Percentiles rank a stretch among this genome's conserved stretches.
Evolutionary conservation across 2,329 filamentous ascomycete genomes (phyloP).

Genomic region (Myrmaecium sp.): DNA sequence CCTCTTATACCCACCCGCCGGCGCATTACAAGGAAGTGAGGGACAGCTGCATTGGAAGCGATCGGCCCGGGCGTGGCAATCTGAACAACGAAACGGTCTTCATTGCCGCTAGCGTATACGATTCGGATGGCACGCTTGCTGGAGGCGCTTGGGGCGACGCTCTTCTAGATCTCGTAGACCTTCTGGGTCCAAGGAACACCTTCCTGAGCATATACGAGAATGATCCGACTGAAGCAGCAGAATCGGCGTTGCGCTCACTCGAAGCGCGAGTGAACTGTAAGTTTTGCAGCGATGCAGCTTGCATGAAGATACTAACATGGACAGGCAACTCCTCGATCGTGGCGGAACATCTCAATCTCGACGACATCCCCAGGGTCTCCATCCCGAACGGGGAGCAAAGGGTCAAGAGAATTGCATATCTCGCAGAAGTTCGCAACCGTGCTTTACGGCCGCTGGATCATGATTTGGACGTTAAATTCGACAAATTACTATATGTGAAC

Average conservation of each 20-base stretch:
- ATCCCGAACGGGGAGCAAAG: conserved; percentile 45
- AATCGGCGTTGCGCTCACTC: conserved; percentile 37
- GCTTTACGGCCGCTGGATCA: conserved; percentile 48
- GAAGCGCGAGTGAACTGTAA: conserved; percentile 31
- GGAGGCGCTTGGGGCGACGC: conserved; percentile 46
- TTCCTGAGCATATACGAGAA: conserved; percentile 62
- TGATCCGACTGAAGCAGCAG: conserved; percentile 41
- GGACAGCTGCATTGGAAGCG: conserved; percentile 12
- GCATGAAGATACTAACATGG: neutral
- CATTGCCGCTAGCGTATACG: conserved; percentile 55
- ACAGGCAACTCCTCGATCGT: conserved; percentile 34
- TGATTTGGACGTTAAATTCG: conserved; percentile 36
- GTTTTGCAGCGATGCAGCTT: neutral
- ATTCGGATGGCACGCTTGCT: conserved; percentile 42
- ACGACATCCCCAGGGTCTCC: conserved; percentile 39
- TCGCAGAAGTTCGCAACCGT: conserved; percentile 56
- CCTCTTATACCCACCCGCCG: conserved; percentile 39
- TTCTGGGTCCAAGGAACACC: conserved; percentile 50
- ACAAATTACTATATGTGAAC: conserved; percentile 46
- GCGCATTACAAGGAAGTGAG: conserved; percentile 31
- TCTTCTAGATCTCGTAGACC: conserved; percentile 43
- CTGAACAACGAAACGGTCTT: conserved; percentile 48
- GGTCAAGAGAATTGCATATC: conserved; percentile 57
- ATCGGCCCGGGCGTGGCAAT: conserved; percentile 29
- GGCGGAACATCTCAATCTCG: conserved; percentile 40